Conservation (phyloP, 2,329 filamentous ascomycete genomes). For the Trichoderma sp. region DNA sequence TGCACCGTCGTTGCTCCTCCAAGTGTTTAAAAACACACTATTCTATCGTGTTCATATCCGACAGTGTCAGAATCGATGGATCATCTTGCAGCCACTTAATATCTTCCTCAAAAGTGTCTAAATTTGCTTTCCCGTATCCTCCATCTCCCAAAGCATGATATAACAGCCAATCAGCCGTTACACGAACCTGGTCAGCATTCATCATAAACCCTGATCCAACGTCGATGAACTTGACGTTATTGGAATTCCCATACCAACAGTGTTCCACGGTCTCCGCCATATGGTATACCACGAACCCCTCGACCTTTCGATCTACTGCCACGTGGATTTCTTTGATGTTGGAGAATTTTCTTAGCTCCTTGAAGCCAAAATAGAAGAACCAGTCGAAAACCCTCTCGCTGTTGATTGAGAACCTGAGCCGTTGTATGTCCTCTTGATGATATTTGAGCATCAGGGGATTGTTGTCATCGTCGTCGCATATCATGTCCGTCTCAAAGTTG, state of each 20-base stretch:
- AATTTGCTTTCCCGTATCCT: not conserved
- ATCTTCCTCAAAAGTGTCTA: not conserved
- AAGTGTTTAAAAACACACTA: not conserved
- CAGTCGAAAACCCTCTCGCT: not conserved
- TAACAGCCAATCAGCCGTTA: not conserved
- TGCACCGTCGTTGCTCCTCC: not conserved
- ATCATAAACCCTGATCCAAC: not conserved
- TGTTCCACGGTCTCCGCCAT: not conserved
- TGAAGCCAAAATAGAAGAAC: not conserved
- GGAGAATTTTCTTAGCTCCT: not conserved
- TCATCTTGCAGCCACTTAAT: not conserved
- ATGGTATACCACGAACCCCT: not conserved
- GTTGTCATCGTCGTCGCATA: not conserved
- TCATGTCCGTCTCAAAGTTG: not conserved
- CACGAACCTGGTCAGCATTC: not conserved
- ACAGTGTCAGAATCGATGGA: not conserved
- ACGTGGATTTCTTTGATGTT: not conserved
- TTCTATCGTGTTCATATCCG: not conserved
- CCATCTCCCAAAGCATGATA: not conserved
- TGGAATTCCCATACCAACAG: too few relatives aligned
- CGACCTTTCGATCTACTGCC: not conserved
- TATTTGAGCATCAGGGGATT: fast-evolving
- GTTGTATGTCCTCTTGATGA: not conserved
- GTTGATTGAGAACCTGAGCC: not conserved
- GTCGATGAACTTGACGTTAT: not conserved